Conservation (phyloP, 257 asterid genomes). For the Primulina eburnea region DNA sequence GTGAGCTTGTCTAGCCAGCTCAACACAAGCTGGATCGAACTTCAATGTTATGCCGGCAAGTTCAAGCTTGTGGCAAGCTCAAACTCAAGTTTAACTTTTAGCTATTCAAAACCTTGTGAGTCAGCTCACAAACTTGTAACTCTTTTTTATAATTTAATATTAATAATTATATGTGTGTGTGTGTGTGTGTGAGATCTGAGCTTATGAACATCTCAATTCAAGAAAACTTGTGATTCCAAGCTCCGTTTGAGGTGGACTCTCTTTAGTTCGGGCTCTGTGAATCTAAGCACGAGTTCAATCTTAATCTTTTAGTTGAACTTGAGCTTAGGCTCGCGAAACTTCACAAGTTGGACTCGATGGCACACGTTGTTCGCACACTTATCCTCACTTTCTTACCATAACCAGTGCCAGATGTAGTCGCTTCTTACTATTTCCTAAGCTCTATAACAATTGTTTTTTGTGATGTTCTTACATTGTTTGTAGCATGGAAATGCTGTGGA, state of each 20-base stretch:
- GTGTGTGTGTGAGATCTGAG: too few species aligned
- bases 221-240: neutral
- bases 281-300: neutral
- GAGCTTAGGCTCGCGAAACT: neutral
- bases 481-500: constrained; percentile 56
- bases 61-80: too few species aligned
- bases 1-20: too few species aligned
- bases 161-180: too few species aligned
- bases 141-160: too few species aligned
- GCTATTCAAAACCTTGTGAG: too few species aligned
- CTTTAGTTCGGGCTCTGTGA: neutral
- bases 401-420: neutral
- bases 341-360: neutral
- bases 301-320: neutral
- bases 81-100: too few species aligned
- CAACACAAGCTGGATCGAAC: too few species aligned
- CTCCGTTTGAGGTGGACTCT: neutral
- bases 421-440: neutral
- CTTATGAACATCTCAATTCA: too few species aligned
- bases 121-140: too few species aligned
- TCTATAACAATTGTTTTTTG: too few species aligned
- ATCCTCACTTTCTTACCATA: neutral
- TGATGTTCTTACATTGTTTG: constrained; percentile 48
- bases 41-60: neutral
- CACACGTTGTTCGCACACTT: neutral